Base-by-base conservation (phyloP, 805 yeast species). In the Yamadazyma sp. region DNA sequence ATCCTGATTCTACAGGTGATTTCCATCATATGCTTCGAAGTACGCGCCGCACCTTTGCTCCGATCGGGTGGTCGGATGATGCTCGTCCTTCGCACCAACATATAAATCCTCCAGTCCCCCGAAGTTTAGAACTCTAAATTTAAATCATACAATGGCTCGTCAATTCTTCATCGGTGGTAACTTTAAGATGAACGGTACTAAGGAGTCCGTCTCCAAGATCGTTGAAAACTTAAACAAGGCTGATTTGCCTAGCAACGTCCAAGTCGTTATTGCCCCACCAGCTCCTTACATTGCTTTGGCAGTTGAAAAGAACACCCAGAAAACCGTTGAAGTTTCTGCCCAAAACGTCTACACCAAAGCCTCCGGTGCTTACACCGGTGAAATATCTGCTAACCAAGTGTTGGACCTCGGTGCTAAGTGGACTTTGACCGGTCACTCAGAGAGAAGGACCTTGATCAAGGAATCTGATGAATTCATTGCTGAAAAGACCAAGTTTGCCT, bases 291-390 rank as follows among this genome's bases (percentile, higher is more conserved):
- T 93, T 50, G 77, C 78, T 48, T 79, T 80, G 66, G 83, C 96
- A 42, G 83, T 77, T 54, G 73, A 74, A 38, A 69, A 71, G 54
- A 79, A 80, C 71, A 77, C 75, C 60, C 84, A 80, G 67, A 60
- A 80, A 48, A 84, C 80, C 53, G 88, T 93, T 41, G 72, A 77
- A 45, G 77, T 93, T 40, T 82, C 91, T 62, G 96, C 95, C 46
- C 99, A 93, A 76, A 91, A 93, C 71, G 79, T 88, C 48, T 91
- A 78, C 70, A 69, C 74, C 63, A 88, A 88, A 79, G 81, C 80
- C 49, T 77, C 90, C 40, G 99, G 99, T 74, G 99, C 99, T 48
- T 93, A 63, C 86, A 93, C 99, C 48, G 99, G 99, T 67, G 99
- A 93, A 75, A 80, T 84, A 62, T 83, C 95, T 35, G 93, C 95